Evolutionary conservation across 2,329 filamentous ascomycete species (phyloP), one percentile per base, ranked within the genome.

Genomic region (Penicillium sumatraense): DNA sequence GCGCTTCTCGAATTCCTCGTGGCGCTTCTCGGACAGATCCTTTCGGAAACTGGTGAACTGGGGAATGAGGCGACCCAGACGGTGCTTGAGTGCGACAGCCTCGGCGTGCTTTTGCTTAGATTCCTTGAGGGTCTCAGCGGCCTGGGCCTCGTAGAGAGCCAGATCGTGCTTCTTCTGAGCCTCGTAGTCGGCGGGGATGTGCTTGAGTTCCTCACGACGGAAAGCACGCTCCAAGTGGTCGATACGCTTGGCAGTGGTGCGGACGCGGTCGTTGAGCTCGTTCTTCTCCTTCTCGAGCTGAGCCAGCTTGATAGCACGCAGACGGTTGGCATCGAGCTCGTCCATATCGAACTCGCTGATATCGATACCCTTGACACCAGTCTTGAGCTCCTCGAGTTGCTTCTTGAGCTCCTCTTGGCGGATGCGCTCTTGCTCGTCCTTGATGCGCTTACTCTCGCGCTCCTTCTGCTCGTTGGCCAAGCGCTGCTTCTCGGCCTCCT

Each of bases 281-380:
- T 93, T 96, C 88, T 98, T 99, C 82, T 98, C 95, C 67, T 93
- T 93, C 80, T 98, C 95, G 10, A 99, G 86, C 77, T 96, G 93
- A 58, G 91, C 89, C 54, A 99, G 85, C 83, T 98, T 98, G 80
- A 99, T 89, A 65, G 90, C 89, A 73, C 95, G 93, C 66, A 99
- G 90, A 61, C 89, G 88, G 75, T 91, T 92, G 74, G 88, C 90
- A 76, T 98, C 93, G 54, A 97, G 84, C 62, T 90, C 90, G 59
- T 95, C 89, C 52, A 97, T 82, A 67, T 97, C 87, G 52, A 81
- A 68, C 64, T 80, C 79, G 53, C 89, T 88, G 53, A 91, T 78
- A 66, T 92, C 91, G 59, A 97, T 88, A 53, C 81, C 84, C 81
- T 96, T 96, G 63, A 89, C 86, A 57, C 89, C 89, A 65, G 91